Evolutionary conservation across 2,329 filamentous ascomycete species (phyloP).

Genomic region (Pezicula neosporulosa): DNA sequence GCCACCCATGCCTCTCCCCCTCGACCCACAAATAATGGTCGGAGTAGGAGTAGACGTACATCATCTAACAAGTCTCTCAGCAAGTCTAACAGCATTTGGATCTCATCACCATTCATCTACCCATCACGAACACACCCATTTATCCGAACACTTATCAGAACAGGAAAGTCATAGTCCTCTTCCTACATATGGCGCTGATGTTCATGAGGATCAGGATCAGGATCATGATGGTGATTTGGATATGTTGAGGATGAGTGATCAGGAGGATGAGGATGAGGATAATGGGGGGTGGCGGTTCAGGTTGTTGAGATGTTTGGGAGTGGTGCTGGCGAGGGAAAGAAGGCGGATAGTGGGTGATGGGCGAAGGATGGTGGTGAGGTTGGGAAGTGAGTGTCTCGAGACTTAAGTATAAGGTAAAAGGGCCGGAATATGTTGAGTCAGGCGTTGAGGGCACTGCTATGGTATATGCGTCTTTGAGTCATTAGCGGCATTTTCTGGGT

Average conservation of each 20-base stretch:
- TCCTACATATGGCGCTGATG: too few relatives aligned
- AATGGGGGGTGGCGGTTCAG: background rate
- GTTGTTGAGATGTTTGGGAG: background rate
- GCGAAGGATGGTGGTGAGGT: background rate
- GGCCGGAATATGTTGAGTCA: too few relatives aligned
- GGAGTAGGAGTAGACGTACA: constrained; percentile 37
- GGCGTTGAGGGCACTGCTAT: background rate
- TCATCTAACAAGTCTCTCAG: constrained; percentile 6
- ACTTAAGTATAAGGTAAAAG: too few relatives aligned
- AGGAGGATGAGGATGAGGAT: constrained; percentile 15
- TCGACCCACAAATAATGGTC: constrained; percentile 58
- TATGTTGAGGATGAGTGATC: constrained; percentile 28
- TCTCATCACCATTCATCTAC: background rate
- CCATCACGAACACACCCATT: background rate
- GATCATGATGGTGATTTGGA: constrained; percentile 22
- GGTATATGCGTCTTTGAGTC: background rate
- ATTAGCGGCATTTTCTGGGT: too few relatives aligned
- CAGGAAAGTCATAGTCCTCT: too few relatives aligned
- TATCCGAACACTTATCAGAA: too few relatives aligned
- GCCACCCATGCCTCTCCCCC: constrained; percentile 35
- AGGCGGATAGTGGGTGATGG: background rate
- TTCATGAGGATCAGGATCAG: constrained; percentile 1
- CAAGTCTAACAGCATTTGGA: background rate
- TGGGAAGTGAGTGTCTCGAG: constrained; percentile 4
- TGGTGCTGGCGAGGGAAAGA: background rate